Evolutionary conservation across 108 stramenopile species (phyloP).

Genomic region (Phaeodactylum tricornutum): DNA sequence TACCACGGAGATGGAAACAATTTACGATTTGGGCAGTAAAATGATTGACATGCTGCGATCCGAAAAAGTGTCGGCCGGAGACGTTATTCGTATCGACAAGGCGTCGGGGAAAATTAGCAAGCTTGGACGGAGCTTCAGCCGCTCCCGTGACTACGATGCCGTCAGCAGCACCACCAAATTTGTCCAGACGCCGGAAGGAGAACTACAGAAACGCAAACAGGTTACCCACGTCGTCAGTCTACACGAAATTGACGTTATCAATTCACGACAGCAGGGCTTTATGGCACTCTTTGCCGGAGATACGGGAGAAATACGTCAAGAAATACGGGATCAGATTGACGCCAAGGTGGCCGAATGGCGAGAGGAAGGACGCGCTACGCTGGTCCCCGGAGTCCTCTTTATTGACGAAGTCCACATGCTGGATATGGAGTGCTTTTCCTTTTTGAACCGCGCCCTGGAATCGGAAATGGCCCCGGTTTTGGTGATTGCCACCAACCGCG

Average conservation of each 20-base stretch:
- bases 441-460: constrained; percentile 88
- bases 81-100: constrained; percentile 99
- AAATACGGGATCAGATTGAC: constrained; percentile 97
- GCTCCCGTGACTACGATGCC: constrained; percentile 96
- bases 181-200: constrained; percentile 98
- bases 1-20: constrained; percentile 99
- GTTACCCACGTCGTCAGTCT: constrained; percentile 93
- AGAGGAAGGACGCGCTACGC: constrained; percentile 94
- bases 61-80: constrained; percentile 95
- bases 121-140: constrained; percentile 90
- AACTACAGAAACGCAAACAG: constrained; percentile 96
- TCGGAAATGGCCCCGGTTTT: constrained; percentile 95
- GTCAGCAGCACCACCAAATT: constrained; percentile 96
- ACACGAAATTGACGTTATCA: constrained; percentile 99
- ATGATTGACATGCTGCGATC: constrained; percentile 98
- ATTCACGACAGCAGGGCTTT: constrained; percentile 97
- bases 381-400: constrained; percentile 98
- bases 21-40: constrained; percentile 98
- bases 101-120: constrained; percentile 94
- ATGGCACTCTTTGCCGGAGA: constrained; percentile 98
- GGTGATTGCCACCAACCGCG: constrained; percentile 97
- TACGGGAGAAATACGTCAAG: constrained; percentile 96
- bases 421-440: constrained; percentile 99
- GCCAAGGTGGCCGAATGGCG: constrained; percentile 95
- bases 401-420: constrained; percentile 99